Conservation (phyloP, 179 eudicot genomes). For the Silene vulgaris region DNA sequence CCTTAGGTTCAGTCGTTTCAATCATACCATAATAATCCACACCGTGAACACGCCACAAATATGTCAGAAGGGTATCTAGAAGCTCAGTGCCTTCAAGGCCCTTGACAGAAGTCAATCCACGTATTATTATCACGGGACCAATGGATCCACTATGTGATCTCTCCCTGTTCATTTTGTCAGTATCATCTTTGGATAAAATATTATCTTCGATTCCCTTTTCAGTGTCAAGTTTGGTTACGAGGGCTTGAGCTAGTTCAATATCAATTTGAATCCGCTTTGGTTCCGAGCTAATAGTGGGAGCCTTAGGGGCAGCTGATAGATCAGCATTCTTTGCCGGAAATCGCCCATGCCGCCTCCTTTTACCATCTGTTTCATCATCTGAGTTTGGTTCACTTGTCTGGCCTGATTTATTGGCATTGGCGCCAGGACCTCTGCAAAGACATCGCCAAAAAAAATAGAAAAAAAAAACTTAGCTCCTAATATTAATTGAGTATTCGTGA, state of each 20-base stretch:
- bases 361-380: conserved; percentile 80
- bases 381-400: conserved; percentile 69
- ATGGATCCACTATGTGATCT: conserved; percentile 69
- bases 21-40: conserved; percentile 84
- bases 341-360: conserved; percentile 71
- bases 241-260: conserved; percentile 70
- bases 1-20: conserved; percentile 78
- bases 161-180: conserved; percentile 66
- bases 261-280: conserved; percentile 67
- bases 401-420: conserved; percentile 56
- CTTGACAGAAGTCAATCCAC: conserved; percentile 73
- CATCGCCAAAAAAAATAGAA: conserved; percentile 10
- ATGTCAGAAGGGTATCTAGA: conserved; percentile 83
- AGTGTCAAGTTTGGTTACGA: conserved; percentile 72
- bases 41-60: conserved; percentile 97
- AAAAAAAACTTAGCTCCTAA: not conserved
- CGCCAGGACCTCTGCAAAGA: conserved; percentile 67
- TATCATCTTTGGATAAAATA: conserved; percentile 61
- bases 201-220: conserved; percentile 91
- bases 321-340: conserved; percentile 52
- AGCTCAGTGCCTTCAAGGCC: conserved; percentile 96
- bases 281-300: conserved; percentile 74
- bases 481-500: not conserved
- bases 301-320: conserved; percentile 75
- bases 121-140: conserved; percentile 81